These are phyloP conservation scores for Oryza coarctata DNA, from an alignment of 176 grass and related monocot genomes.

Conservation along the genomic window DNA sequence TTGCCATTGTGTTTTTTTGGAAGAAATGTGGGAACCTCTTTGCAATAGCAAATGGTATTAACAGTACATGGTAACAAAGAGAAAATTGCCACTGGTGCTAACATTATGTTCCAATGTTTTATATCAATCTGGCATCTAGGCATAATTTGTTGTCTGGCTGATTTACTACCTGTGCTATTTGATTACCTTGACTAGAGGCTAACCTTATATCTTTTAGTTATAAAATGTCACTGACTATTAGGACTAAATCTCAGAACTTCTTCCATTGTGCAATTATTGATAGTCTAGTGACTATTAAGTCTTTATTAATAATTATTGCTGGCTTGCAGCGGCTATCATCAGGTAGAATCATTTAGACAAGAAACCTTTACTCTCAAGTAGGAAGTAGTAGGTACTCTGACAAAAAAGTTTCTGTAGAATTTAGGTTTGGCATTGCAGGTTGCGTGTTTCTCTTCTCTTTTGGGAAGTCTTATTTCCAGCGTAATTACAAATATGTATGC, in stretches of 20 bases:
- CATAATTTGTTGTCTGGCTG: neutral
- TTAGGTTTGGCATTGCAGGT: neutral
- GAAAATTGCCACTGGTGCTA: neutral
- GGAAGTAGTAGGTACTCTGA: neutral
- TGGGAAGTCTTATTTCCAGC: neutral
- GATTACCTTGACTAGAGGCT: slow-evolving; percentile 12
- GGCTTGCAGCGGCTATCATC: slow-evolving; percentile 4
- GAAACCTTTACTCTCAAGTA: neutral
- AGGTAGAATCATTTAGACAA: neutral
- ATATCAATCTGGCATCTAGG: neutral
- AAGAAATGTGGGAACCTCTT: neutral
- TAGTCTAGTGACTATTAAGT: neutral
- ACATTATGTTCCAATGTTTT: neutral
- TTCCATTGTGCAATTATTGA: neutral
- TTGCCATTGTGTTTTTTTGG: slow-evolving; percentile 3
- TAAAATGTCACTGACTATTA: neutral
- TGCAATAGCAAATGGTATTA: neutral
- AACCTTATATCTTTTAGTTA: slow-evolving; percentile 4
- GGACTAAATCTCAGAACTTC: neutral
- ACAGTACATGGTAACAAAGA: neutral
- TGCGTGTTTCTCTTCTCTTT: slow-evolving; percentile 16
- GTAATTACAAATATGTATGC: neutral
- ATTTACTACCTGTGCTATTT: neutral
- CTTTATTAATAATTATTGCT: neutral
- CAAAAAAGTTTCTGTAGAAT: neutral